phyloP scores from a whole-genome alignment of 1,284 basidiomycete species.

The Austroboletus rostrupii region DNA sequence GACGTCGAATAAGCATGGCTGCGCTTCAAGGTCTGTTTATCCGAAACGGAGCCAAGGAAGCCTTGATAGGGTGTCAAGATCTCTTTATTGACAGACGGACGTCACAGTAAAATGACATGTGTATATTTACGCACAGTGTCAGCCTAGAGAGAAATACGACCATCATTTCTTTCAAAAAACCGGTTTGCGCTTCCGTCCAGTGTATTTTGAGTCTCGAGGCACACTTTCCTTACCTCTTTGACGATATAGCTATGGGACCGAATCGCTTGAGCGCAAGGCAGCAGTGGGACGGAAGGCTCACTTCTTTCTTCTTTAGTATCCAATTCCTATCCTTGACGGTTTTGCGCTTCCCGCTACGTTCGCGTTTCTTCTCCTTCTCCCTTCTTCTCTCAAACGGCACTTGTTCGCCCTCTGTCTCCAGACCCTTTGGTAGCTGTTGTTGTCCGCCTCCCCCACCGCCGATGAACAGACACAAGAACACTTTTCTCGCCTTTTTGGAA shows the following conservation, averaged over 20 bases:
- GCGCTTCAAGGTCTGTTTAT: conserved; percentile 92
- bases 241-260: conserved; percentile 59
- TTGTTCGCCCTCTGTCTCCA: conserved; percentile 62
- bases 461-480: conserved; percentile 87
- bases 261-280: conserved; percentile 1
- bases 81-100: conserved; percentile 43
- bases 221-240: conserved; percentile 78
- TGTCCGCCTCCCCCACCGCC: conserved; percentile 60
- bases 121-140: conserved; percentile 3
- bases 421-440: conserved; percentile 65
- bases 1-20: conserved; percentile 84
- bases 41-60: conserved; percentile 61
- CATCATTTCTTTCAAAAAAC: conserved; percentile 51
- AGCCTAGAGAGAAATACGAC: background rate
- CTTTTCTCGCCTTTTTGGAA: conserved; percentile 90
- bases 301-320: conserved; percentile 85
- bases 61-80: conserved; percentile 51
- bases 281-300: conserved; percentile 26
- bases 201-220: conserved; percentile 78
- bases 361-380: conserved; percentile 52
- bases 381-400: conserved; percentile 68
- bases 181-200: conserved; percentile 68
- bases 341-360: conserved; percentile 62
- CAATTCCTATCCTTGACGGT: conserved; percentile 68
- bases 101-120: conserved; percentile 16